Evolutionary conservation across 2,329 filamentous ascomycete genomes (phyloP).

Genomic region (Penicillium sp.): DNA sequence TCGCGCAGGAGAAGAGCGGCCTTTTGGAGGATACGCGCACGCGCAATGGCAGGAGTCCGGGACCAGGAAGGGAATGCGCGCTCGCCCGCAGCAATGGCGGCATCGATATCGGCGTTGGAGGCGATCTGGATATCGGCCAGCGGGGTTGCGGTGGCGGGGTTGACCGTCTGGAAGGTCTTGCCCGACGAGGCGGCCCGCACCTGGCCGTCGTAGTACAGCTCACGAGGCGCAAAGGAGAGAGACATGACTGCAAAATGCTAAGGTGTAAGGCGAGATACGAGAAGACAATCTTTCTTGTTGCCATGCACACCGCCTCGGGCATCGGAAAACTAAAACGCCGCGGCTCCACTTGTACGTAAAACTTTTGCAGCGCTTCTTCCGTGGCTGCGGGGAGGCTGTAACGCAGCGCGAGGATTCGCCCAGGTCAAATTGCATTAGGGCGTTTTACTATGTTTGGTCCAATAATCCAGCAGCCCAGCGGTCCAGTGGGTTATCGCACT

Average conservation of each 20-base stretch:
- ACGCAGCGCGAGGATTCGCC: background rate
- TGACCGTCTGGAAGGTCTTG: constrained; percentile 67
- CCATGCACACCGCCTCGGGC: constrained; percentile 1
- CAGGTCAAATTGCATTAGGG: background rate
- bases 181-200: constrained; percentile 60
- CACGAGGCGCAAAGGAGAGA: constrained; percentile 50
- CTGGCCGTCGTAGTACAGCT: constrained; percentile 74
- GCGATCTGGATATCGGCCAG: constrained; percentile 72
- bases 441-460: background rate
- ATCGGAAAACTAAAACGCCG: background rate
- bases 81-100: constrained; percentile 68
- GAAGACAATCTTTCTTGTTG: constrained; percentile 1
- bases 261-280: constrained; percentile 1
- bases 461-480: background rate
- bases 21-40: constrained; percentile 73
- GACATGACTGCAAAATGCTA: constrained; percentile 25
- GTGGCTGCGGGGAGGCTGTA: background rate
- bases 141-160: constrained; percentile 68
- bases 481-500: background rate
- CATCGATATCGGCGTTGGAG: constrained; percentile 65
- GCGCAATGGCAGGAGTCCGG: constrained; percentile 68
- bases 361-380: background rate
- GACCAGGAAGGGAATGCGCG: constrained; percentile 76
- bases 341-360: background rate
- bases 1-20: constrained; percentile 71